These are phyloP conservation scores for Neckera pumila DNA, from an alignment of 225 moss, liverwort and hornwort species.

Conservation along the genomic window DNA sequence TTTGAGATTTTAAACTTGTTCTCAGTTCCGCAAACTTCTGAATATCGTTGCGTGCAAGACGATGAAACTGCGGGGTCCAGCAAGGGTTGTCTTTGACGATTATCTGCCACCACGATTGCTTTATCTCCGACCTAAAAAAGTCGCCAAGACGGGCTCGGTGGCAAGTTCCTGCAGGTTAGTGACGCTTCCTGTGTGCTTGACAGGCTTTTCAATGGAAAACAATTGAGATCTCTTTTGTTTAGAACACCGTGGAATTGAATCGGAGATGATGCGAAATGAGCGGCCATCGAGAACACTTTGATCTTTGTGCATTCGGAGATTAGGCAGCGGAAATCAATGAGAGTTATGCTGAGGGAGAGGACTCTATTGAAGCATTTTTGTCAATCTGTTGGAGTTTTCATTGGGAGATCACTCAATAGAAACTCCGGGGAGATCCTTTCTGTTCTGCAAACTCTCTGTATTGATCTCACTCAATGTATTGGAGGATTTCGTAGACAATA, in stretches of 20 bases:
- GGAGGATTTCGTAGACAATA: background rate
- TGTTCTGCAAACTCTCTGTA: background rate
- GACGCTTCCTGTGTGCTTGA: background rate
- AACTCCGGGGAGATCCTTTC: background rate
- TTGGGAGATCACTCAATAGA: background rate
- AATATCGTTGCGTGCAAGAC: constrained; percentile 78
- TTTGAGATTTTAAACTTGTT: background rate
- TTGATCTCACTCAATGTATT: background rate
- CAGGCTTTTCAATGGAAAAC: background rate
- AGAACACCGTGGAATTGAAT: background rate
- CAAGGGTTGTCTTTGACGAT: too few species aligned
- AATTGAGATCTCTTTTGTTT: background rate
- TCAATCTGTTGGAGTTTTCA: background rate
- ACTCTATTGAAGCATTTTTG: background rate
- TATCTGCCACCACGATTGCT: too few species aligned
- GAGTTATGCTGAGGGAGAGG: background rate
- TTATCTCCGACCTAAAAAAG: background rate
- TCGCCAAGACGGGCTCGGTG: background rate
- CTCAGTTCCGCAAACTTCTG: constrained; percentile 75
- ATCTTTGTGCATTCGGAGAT: background rate
- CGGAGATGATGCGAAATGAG: background rate
- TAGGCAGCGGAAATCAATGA: background rate
- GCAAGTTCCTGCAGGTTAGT: constrained; percentile 11
- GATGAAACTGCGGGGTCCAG: constrained; percentile 79
- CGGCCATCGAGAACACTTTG: background rate